These are phyloP conservation scores for Leccinum arenicola DNA, from an alignment of 768 basidiomycete species.

Conservation along the genomic window DNA sequence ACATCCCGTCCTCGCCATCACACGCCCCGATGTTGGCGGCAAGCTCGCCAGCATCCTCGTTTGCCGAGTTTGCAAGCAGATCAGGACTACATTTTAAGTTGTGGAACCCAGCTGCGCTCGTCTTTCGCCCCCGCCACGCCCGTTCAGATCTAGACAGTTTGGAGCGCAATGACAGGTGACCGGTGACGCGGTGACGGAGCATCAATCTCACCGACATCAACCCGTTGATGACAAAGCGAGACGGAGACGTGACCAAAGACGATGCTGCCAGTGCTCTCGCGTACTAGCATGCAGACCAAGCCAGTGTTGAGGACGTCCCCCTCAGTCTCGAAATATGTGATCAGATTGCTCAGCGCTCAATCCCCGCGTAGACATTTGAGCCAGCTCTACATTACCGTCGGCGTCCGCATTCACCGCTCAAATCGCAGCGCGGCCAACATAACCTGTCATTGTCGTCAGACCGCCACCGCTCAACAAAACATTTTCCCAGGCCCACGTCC, in stretches of 20 bases:
- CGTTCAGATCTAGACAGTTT: constrained; percentile 32
- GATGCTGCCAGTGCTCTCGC: too few relatives aligned
- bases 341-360: too few relatives aligned
- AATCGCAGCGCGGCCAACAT: constrained; percentile 65
- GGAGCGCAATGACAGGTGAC: constrained; percentile 11
- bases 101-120: constrained; percentile 43
- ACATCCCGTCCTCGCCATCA: not conserved
- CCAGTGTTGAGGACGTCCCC: too few relatives aligned
- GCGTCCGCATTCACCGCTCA: constrained; percentile 47
- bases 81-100: constrained; percentile 33
- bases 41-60: constrained; percentile 87
- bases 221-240: too few relatives aligned
- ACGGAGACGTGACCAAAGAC: too few relatives aligned
- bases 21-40: constrained; percentile 58
- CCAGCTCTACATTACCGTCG: constrained; percentile 40
- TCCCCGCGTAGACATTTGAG: too few relatives aligned
- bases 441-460: constrained; percentile 38
- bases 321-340: too few relatives aligned
- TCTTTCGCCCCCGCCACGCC: constrained; percentile 56
- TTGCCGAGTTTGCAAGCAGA: constrained; percentile 89
- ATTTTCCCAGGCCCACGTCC: constrained; percentile 29
- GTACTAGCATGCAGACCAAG: too few relatives aligned
- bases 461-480: constrained; percentile 42
- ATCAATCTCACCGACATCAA: constrained; percentile 36
- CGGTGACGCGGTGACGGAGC: constrained; percentile 26